Base-by-base conservation (phyloP, 352 stramenopile genomes). In the Blastocystis sp. region DNA sequence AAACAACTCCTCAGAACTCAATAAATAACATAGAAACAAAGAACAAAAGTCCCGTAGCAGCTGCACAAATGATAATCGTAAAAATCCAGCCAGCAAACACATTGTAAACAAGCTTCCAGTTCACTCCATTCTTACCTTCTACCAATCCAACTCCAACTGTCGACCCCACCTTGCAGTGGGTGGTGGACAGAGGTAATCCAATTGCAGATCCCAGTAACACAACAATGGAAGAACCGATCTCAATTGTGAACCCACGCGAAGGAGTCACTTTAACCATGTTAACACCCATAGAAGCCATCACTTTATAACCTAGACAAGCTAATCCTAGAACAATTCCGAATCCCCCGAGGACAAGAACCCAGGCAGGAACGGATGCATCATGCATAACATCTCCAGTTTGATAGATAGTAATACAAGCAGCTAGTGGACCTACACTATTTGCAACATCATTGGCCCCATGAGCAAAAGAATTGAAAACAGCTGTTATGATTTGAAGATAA, bases 381-480 rank as follows among this genome's bases (percentile, higher is more conserved):
- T 27, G 91, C 44, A 64, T 79, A 19, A 69, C 48, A 37, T 56
- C 30, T 56, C 70, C 51, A 15, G 73, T 54, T 27, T 90, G 35
- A 40, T 57, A 66, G 37, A 75, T 60, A 9, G 91, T 91, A 48
- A 90, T 64, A 2, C 92, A 89, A 4, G 91, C 90, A 0, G 70
- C 51, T 9, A 93, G 68, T 0, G 92, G 90, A 3, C 69, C 91
- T 13, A 91, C 92, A 9, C 91, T 87, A 78, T 93, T 93, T 22
- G 91, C 91, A 4, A 92, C 91, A 80, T 93, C 92, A 58, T 93
- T 92, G 13, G 91, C 87, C 7, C 92, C 92, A 76, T 93, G 92
- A 0, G 91, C 84, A 57, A 92, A 93, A 42, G 90, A 93, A 58
- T 92, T 82, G 51, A 94, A 80, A 19, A 90, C 90, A 44, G 92